Evolutionary conservation across 2,329 filamentous ascomycete species (phyloP), one percentile per base, ranked within the genome.

Genomic region (Ambrosiella cleistominuta): DNA sequence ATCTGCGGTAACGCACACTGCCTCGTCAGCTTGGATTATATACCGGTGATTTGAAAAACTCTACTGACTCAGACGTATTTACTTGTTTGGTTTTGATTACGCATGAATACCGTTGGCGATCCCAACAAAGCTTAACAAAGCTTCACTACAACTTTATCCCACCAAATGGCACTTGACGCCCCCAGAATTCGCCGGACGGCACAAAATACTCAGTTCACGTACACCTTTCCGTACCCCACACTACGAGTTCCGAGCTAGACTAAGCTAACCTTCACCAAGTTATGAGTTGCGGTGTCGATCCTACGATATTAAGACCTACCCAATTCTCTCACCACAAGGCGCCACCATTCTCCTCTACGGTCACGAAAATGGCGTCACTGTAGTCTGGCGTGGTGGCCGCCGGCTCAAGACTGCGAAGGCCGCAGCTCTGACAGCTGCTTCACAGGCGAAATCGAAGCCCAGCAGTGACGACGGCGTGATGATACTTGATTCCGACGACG

Each of bases 271-370:
- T 36, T 42, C 27, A 35, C 36, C 17, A n/a, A 84, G 81, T 60
- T 83, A 83, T 63, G 76, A 81, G 59, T 68, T 83, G 38, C 70
- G 74, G 47, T 73, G 76, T 61, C 78, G 80, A 60, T 71, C 82
- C 53, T 73, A 83, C 66, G 72, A 79, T 64, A 73, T 81, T 54
- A 78, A 81, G 63, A 75, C 75, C 3, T 83, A 83, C 64, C 81
- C 81, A 0, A 71, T 81, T 15, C 72, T 74, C 60, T 82, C 81
- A 1, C 74, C 79, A 1, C 81, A 85, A 64, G 81, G 81, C 40
- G 81, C 81, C 6, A 79, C 75, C 1, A 75, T 84, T 64, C 66
- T 84, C 35, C 68, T 85, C 50, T 82, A 82, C 64, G 80, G 78
- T 51, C 80, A 83, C 63, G 79, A 82, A 60, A 80, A 77, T 66